phyloP scores from a whole-genome alignment of 2,329 filamentous ascomycete species.

The Diplodia seriata region DNA sequence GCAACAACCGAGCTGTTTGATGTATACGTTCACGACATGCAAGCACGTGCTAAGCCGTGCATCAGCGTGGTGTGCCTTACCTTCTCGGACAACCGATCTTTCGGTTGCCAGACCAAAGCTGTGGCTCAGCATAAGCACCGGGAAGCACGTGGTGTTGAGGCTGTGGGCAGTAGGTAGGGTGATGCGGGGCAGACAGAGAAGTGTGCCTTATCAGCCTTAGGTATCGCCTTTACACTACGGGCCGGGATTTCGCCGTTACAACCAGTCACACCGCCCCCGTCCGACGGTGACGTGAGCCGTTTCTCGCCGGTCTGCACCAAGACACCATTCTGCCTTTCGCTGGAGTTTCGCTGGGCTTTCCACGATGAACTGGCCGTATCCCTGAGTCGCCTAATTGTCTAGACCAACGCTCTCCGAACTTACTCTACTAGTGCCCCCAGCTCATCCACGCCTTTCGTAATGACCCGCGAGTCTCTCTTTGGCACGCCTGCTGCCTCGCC shows the following conservation, averaged over 20 bases:
- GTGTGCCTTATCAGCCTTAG: constrained; percentile 9
- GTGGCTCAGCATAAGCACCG: neutral
- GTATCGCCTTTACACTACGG: neutral
- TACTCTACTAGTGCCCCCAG: neutral
- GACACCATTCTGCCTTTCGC: neutral
- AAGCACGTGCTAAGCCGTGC: neutral
- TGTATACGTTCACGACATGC: neutral
- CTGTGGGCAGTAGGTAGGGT: neutral
- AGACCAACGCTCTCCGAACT: neutral
- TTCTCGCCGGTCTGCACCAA: no score
- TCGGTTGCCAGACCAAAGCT: neutral
- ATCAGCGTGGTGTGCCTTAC: neutral
- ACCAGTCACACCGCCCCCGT: neutral
- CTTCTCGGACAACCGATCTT: neutral
- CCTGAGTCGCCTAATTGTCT: constrained; percentile 43
- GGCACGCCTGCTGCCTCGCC: constrained; percentile 23
- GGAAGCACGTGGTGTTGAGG: neutral
- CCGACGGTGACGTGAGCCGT: neutral
- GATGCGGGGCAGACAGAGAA: neutral
- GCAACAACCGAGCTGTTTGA: constrained; percentile 13
- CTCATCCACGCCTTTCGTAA: constrained; percentile 8
- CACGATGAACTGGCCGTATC: constrained; percentile 60
- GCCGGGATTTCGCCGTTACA: neutral
- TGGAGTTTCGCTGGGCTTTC: neutral
- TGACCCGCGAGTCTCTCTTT: constrained; percentile 26